Evolutionary conservation across 208 protist genomes (phyloP).

Genomic region (Angomonas deanei): DNA sequence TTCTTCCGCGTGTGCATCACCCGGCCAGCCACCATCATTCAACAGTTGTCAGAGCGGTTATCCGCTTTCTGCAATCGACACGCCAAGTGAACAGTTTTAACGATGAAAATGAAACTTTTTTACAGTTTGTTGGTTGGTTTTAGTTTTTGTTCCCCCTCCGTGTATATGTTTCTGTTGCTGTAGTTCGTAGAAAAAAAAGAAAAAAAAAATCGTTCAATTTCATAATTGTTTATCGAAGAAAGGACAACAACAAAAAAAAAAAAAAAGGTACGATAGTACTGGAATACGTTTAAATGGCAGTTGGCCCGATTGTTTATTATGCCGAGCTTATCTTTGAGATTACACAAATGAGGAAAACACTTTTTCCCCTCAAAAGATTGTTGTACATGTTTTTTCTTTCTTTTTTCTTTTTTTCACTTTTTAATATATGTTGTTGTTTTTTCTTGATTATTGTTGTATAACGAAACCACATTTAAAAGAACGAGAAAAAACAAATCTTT

Average conservation of each 20-base stretch:
- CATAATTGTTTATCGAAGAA: slow-evolving; percentile 7
- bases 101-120: slow-evolving; percentile 16
- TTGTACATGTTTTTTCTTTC: slow-evolving; percentile 13
- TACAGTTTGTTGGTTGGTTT: too few relatives aligned
- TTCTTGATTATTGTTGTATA: slow-evolving; percentile 8
- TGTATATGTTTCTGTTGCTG: too few relatives aligned
- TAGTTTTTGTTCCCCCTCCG: neutral
- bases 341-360: too few relatives aligned
- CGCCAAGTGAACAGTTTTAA: slow-evolving; percentile 11
- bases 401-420: slow-evolving; percentile 13
- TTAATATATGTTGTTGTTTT: slow-evolving; percentile 11
- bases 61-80: neutral
- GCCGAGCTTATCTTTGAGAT: too few relatives aligned
- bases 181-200: slow-evolving; percentile 1
- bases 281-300: too few relatives aligned
- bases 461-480: slow-evolving; percentile 11
- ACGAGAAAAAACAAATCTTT: too few relatives aligned
- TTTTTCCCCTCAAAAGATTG: too few relatives aligned
- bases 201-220: slow-evolving; percentile 10
- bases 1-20: slow-evolving; percentile 78
- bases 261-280: too few relatives aligned
- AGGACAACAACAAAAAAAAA: too few relatives aligned
- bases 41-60: slow-evolving; percentile 1
- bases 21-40: slow-evolving; percentile 40
- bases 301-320: too few relatives aligned